Evolutionary conservation across 306 rosid species (phyloP), one percentile per base, ranked within the genome.

Genomic region (Gleditsia sinensis): DNA sequence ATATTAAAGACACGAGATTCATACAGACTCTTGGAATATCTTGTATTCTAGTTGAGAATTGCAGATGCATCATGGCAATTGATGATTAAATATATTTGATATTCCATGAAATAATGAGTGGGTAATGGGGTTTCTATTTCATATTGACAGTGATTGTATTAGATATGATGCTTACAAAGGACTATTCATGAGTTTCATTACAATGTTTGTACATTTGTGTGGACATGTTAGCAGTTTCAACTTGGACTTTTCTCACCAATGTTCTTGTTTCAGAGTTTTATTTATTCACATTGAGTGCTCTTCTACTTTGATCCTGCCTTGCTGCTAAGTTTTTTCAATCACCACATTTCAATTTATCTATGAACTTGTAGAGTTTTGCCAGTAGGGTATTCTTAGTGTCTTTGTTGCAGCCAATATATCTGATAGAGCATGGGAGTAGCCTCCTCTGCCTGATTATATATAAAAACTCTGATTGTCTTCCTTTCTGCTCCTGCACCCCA

Each of bases 1-100:
- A 75, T 51, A 56, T 68, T 76, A 43, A 56, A 63, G 49, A 68
- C 56, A 36, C 63, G 65, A 75, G 78, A 67, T 73, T 72, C 65
- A 24, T 49, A 46, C 50, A 25, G 74, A 13, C 54, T 34, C 48
- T 50, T 30, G 76, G 34, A 57, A 23, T 54, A 34, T 67, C 9
- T 49, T 74, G 54, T 53, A 19, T 27, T 27, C 32, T 49, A 28
- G 54, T 48, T 60, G 34, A 17, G 64, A 63, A 78, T 43, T 78
- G 74, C 75, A 63, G 11, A 14, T 62, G 74, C 54, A 55, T 32
- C 59, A 70, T 78, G 76, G 36, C 34, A 39, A 62, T 2, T 11
- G 43, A 45, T 78, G 66, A 56, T 78, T n/a, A 66, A n/a, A 67
- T 59, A 33, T n/a, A 19, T 64, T 30, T 50, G 46, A 68, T 60